These are phyloP conservation scores for Blumeria graminis DNA, from an alignment of 2,329 filamentous ascomycete species.

Conservation along the genomic window DNA sequence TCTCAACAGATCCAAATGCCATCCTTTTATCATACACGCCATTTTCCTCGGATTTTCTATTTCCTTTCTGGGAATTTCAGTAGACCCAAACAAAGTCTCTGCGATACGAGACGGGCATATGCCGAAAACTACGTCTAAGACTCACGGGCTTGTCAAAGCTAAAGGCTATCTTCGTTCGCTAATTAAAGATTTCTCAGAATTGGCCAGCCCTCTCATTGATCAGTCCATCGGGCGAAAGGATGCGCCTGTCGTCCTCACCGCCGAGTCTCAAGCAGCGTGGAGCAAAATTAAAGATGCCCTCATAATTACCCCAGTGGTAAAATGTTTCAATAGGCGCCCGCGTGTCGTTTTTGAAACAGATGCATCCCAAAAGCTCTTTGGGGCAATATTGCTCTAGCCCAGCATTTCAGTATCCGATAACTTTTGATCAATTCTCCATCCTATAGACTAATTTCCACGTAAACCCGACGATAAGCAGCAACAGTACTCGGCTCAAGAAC, in stretches of 20 bases:
- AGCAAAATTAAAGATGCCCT: no score
- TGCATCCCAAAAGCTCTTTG: not conserved
- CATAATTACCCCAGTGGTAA: no score
- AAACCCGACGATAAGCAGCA: not conserved
- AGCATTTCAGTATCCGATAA: not conserved
- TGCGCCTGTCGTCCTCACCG: no score
- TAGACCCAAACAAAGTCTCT: no score
- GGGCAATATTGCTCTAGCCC: not conserved
- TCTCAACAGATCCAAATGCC: not conserved
- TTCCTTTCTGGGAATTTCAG: not conserved
- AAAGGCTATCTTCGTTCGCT: not conserved
- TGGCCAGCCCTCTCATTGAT: no score
- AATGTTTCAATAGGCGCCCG: not conserved
- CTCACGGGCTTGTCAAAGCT: not conserved
- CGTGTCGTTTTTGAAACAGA: not conserved
- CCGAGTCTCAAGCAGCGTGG: no score
- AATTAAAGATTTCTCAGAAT: not conserved
- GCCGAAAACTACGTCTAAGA: not conserved
- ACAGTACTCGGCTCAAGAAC: not conserved
- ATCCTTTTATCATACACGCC: not conserved
- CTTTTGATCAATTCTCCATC: not conserved
- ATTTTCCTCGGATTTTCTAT: not conserved
- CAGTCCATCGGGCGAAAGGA: no score
- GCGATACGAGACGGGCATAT: not conserved
- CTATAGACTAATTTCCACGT: not conserved